A percentile compares a stretch with the other conserved stretches of the same genome.
Evolutionary conservation across 2,329 filamentous ascomycete species (phyloP).

Genomic region (Fusarium scirpi): DNA sequence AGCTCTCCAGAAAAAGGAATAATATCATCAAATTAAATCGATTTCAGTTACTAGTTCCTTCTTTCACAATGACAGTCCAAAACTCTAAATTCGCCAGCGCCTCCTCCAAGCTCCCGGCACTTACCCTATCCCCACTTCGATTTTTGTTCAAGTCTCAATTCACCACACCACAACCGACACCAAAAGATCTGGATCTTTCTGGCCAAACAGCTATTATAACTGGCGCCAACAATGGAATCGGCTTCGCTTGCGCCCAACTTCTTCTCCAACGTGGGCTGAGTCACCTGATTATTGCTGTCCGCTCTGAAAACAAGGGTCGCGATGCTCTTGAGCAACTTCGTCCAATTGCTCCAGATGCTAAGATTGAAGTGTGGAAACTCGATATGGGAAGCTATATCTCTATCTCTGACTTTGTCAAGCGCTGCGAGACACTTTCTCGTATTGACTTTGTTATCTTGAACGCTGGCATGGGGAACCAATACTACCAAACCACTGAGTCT

Average conservation of each 20-base stretch:
- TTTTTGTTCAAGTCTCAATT: constrained; percentile 3
- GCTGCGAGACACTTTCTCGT: background rate
- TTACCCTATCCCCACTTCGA: background rate
- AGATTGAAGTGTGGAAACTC: constrained; percentile 1
- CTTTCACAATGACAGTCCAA: background rate
- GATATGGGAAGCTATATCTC: constrained; percentile 2
- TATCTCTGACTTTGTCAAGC: background rate
- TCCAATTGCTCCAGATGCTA: fast-evolving
- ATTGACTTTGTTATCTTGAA: constrained; percentile 6
- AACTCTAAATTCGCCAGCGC: background rate
- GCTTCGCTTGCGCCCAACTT: constrained; percentile 4
- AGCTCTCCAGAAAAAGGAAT: too few species aligned
- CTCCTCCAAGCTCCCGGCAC: constrained; percentile 1
- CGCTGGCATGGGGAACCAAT: background rate
- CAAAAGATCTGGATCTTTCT: background rate
- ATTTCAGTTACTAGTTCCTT: background rate
- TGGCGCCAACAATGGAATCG: background rate
- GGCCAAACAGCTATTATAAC: constrained; percentile 1
- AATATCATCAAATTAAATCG: fast-evolving
- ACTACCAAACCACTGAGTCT: background rate
- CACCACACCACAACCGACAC: background rate
- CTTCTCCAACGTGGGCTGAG: background rate
- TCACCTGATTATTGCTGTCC: constrained; percentile 7
- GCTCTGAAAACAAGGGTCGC: background rate
- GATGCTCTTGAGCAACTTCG: background rate